Evolutionary conservation across 2,329 filamentous ascomycete genomes (phyloP).

Genomic region (Cordyceps pruinosa): DNA sequence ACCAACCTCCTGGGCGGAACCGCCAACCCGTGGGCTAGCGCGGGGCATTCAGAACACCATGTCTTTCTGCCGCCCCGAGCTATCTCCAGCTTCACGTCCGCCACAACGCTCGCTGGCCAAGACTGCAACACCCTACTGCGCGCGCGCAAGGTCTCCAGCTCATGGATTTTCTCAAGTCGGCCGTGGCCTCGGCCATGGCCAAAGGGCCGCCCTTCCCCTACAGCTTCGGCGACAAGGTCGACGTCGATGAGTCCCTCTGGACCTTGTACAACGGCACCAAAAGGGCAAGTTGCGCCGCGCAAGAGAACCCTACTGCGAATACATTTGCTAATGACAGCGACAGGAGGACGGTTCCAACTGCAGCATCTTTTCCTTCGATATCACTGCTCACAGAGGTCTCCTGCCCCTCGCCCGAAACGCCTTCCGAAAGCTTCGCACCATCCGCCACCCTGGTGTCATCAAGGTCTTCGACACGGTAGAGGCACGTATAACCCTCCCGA

Average conservation of each 20-base stretch:
- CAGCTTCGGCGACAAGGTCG: constrained; percentile 84
- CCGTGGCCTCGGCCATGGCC: constrained; percentile 91
- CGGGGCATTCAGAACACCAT: constrained; percentile 11
- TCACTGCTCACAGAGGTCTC: constrained; percentile 69
- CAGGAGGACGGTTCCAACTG: constrained; percentile 92
- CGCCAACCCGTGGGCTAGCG: constrained; percentile 11
- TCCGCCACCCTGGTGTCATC: constrained; percentile 90
- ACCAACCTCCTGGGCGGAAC: not conserved
- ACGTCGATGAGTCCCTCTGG: constrained; percentile 92
- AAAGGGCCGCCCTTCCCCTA: constrained; percentile 92
- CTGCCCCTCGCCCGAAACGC: constrained; percentile 88
- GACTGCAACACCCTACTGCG: not conserved
- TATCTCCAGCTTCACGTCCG: not conserved
- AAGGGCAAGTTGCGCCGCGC: constrained; percentile 50
- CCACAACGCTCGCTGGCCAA: not conserved
- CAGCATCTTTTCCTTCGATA: constrained; percentile 95
- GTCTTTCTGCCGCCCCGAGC: not conserved
- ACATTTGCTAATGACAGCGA: not conserved
- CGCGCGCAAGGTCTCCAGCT: not conserved
- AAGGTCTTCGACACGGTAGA: constrained; percentile 93
- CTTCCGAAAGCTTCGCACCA: constrained; percentile 83
- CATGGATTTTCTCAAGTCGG: constrained; percentile 98
- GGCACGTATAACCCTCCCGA: constrained; percentile 38
- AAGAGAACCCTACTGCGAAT: not conserved
- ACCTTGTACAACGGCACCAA: constrained; percentile 91